Evolutionary conservation across 108 stramenopile genomes (phyloP), one percentile per base, ranked within the genome.

Genomic region (Thalassiosira profunda): DNA sequence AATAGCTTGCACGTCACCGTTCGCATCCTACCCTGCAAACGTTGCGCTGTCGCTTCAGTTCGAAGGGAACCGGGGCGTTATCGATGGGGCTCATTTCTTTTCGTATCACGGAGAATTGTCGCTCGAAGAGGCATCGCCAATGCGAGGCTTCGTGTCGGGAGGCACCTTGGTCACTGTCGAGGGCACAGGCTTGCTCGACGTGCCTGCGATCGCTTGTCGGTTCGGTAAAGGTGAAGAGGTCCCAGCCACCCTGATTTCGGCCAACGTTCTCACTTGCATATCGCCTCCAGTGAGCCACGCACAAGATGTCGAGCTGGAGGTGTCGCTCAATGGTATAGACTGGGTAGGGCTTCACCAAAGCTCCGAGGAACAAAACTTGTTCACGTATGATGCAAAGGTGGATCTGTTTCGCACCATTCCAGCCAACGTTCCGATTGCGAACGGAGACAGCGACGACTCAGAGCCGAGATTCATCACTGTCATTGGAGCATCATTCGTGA

Each of bases 171-270:
- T 81, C n/a, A 81, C 43, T 15, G 36, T 81, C 40, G 20, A 20
- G 25, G 80, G 80, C 1, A 72, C 66, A 25, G 67, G 67, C 29
- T 78, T 82, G 23, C 35, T 82, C 25, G 45, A 78, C 24, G 55
- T 51, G n/a, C 44, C 72, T 3, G 55, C 48, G 18, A 37, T 82
- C 21, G 42, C 46, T 2, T 82, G 81, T 58, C 58, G 49, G 35
- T 82, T 82, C 69, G 81, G 70, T 18, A 47, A 30, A 7, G n/a
- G n/a, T n/a, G 47, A 3, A 10, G 10, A 7, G 34, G 59, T 68
- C 2, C n/a, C 38, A 2, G 81, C 81, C 7, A 52, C 45, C 21
- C 77, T 72, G 20, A 25, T 72, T 15, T 64, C 74, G 31, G 9
- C 45, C 0, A 58, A 65, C 29, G 35, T 62, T n/a, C 46, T 82